Evolutionary conservation across 805 yeast species (phyloP).

Genomic region (Ogataea haglerorum): DNA sequence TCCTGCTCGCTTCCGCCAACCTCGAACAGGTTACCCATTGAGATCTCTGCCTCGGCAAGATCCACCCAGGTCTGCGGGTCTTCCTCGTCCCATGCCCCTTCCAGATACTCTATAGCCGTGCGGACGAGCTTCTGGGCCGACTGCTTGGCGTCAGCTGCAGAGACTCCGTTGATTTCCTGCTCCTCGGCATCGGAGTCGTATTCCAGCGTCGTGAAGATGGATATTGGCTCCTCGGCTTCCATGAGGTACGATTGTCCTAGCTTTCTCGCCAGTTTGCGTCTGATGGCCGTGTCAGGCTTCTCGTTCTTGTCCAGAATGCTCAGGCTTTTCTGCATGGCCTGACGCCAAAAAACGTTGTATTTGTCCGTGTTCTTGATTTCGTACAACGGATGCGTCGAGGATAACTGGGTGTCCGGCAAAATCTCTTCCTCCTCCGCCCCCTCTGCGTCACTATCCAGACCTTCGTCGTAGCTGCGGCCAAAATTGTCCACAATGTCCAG

Average conservation of each 20-base stretch:
- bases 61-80: slow-evolving; percentile 81
- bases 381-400: slow-evolving; percentile 55
- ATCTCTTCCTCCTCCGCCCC: slow-evolving; percentile 30
- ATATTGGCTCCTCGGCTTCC: slow-evolving; percentile 61
- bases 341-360: slow-evolving; percentile 58
- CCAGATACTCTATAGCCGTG: slow-evolving; percentile 55
- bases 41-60: slow-evolving; percentile 81
- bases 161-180: slow-evolving; percentile 36
- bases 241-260: slow-evolving; percentile 62
- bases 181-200: slow-evolving; percentile 53
- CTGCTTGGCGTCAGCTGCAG: slow-evolving; percentile 42
- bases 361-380: slow-evolving; percentile 34
- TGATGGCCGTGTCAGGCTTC: slow-evolving; percentile 12
- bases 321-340: slow-evolving; percentile 36
- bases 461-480: slow-evolving; percentile 57
- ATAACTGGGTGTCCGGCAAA: slow-evolving; percentile 38
- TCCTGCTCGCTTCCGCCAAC: slow-evolving; percentile 68
- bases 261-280: slow-evolving; percentile 38
- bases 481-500: slow-evolving; percentile 65
- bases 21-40: slow-evolving; percentile 70
- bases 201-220: slow-evolving; percentile 50
- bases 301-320: slow-evolving; percentile 29
- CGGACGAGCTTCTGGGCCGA: slow-evolving; percentile 46
- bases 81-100: slow-evolving; percentile 60
- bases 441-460: slow-evolving; percentile 56